Conservation (phyloP, 176 grass and related monocot genomes). For the Eleusine indica region DNA sequence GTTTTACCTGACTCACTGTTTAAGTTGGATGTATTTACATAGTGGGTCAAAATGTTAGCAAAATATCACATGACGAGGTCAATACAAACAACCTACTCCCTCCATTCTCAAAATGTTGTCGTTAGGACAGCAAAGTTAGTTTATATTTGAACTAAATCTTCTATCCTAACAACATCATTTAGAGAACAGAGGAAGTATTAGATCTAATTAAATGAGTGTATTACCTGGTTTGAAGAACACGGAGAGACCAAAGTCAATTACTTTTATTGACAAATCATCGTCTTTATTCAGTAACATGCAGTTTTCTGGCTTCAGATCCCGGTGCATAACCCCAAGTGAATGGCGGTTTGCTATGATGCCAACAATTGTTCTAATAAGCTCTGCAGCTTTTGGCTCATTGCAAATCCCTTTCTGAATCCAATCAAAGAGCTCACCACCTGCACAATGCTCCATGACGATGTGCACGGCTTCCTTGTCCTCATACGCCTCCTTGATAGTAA, state of each 20-base stretch:
- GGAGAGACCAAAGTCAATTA: not conserved
- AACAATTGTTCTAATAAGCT: conserved; percentile 69
- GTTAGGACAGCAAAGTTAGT: too few species aligned
- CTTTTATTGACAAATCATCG: not conserved
- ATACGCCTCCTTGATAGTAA: conserved; percentile 70
- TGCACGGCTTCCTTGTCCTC: conserved; percentile 66
- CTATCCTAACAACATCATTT: too few species aligned
- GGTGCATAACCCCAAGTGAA: conserved; percentile 80
- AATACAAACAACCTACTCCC: too few species aligned
- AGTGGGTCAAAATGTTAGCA: too few species aligned
- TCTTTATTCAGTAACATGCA: conserved; percentile 66
- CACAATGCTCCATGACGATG: conserved; percentile 85
- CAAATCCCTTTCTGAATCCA: conserved; percentile 53
- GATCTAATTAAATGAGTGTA: too few species aligned
- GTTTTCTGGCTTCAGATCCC: conserved; percentile 83
- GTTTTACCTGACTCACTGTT: too few species aligned
- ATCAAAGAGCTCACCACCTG: conserved; percentile 70
- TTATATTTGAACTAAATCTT: too few species aligned
- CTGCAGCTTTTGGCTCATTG: conserved; percentile 68
- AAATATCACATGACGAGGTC: too few species aligned
- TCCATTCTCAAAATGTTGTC: too few species aligned
- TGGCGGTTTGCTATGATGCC: conserved; percentile 60
- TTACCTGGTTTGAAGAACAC: not conserved
- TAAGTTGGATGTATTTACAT: too few species aligned
- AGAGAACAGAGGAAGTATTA: too few species aligned